phyloP scores from a whole-genome alignment of 176 grass and related monocot genomes.

The Carex scoparia region DNA sequence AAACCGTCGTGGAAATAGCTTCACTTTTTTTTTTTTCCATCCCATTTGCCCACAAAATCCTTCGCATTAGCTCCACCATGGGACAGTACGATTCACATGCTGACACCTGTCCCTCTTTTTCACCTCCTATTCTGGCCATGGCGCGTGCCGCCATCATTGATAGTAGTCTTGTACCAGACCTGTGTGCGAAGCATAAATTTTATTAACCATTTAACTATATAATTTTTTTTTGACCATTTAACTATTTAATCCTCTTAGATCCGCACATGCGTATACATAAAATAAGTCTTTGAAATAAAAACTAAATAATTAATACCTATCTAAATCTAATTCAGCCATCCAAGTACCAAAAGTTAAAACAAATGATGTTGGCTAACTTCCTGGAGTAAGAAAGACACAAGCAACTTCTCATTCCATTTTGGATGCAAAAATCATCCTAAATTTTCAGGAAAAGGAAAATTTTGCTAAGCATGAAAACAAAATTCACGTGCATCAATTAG shows the following conservation, averaged over 20 bases:
- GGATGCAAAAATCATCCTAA: not conserved
- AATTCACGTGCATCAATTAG: not conserved
- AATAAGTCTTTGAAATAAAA: too few relatives aligned
- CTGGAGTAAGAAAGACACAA: not conserved
- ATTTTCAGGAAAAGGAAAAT: not conserved
- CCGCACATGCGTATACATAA: too few relatives aligned
- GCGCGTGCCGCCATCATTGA: slow-evolving; percentile 81
- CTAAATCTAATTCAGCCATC: not conserved
- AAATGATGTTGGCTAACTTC: not conserved
- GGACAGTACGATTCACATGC: slow-evolving; percentile 88
- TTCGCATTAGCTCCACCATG: slow-evolving; percentile 80
- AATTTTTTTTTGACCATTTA: too few relatives aligned
- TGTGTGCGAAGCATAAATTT: slow-evolving; percentile 25
- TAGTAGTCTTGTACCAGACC: slow-evolving; percentile 82
- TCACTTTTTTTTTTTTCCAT: slow-evolving; percentile 60
- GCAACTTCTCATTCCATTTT: not conserved
- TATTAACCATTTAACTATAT: too few relatives aligned
- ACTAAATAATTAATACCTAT: not conserved
- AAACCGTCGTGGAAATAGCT: slow-evolving; percentile 62
- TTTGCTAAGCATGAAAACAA: not conserved
- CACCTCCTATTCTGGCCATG: slow-evolving; percentile 35
- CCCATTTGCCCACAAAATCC: slow-evolving; percentile 51
- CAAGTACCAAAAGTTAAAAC: not conserved
- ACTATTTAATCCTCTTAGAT: too few relatives aligned
- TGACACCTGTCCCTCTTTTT: slow-evolving; percentile 38